phyloP scores from a whole-genome alignment of 331 rosid genomes.

The Quercus tomentella region DNA sequence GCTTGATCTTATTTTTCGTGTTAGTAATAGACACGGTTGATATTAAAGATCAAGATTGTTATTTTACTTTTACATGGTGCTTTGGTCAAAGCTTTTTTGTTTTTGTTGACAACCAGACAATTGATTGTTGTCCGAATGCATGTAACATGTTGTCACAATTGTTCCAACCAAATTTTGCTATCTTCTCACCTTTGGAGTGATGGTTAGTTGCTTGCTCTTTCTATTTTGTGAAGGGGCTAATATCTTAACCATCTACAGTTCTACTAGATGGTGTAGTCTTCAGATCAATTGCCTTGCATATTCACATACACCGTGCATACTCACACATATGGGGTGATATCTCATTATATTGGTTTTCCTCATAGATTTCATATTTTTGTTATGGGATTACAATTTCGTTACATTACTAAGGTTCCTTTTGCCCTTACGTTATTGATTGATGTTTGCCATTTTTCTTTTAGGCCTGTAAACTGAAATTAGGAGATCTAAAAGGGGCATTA shows the following conservation, averaged over 20 bases:
- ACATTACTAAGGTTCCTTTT: not conserved
- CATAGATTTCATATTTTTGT: not conserved
- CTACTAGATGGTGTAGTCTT: not conserved
- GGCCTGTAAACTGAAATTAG: conserved; percentile 91
- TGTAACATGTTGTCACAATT: not conserved
- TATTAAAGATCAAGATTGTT: not conserved
- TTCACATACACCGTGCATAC: not conserved
- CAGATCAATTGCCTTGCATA: not conserved
- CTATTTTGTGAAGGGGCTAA: not conserved
- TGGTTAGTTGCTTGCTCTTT: not conserved
- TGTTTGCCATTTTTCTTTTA: conserved; percentile 26
- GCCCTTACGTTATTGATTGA: not conserved
- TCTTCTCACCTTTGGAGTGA: not conserved
- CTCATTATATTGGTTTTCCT: not conserved
- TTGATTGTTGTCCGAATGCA: not conserved
- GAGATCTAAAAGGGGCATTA: conserved; percentile 80
- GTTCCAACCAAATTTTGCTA: not conserved
- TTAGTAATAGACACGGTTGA: not conserved
- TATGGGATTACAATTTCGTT: not conserved
- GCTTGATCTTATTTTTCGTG: not conserved
- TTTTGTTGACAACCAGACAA: not conserved
- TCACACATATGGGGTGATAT: not conserved
- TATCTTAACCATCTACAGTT: not conserved
- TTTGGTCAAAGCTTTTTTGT: not conserved
- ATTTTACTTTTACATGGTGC: not conserved